Base-by-base conservation (phyloP, 139 green algal species). In the Mychonastes homosphaera region DNA sequence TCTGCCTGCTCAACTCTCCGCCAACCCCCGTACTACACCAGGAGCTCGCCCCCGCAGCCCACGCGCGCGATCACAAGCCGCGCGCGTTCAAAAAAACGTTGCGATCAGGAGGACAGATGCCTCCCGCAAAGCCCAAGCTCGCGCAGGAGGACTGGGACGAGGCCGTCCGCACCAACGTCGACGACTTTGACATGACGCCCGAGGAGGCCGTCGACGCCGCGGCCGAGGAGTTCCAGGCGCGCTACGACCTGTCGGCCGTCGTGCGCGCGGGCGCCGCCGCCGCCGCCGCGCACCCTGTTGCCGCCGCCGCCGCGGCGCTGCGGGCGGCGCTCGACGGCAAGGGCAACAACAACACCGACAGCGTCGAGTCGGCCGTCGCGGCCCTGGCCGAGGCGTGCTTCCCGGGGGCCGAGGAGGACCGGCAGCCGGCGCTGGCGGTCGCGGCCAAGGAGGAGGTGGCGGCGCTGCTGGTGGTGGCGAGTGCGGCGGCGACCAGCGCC, bases 101-200 rank as follows among this genome's bases (percentile, higher is more conserved):
- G n/a, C n/a, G n/a, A n/a, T n/a, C n/a, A n/a, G n/a, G n/a, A n/a
- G n/a, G n/a, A n/a, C n/a, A n/a, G n/a, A n/a, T n/a, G n/a, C n/a
- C n/a, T n/a, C n/a, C n/a, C n/a, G n/a, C n/a, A n/a, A n/a, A n/a
- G n/a, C n/a, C n/a, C n/a, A n/a, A 63, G 62, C 40, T 87, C 73
- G 18, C 49, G 39, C 54, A 90, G 81, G 82, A 81, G 18, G 77
- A 78, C 3, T 92, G 92, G 57, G 84, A 92, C 73, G 79, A 79
- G 6, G 77, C 82, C 2, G 84, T 94, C 0, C 49, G 71, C 7
- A 81, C 80, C 1, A 94, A 93, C 58, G 82, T 88, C 0, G 77
- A 84, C 6, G 80, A 89, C 34, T 94, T 94, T 58, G 85, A 86
- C 7, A 94, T 94, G 85, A 65, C 84, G 76, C 39, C 73, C 3